These are phyloP conservation scores for Blastosporella zonata DNA, from an alignment of 1,284 basidiomycete species.

Conservation along the genomic window DNA sequence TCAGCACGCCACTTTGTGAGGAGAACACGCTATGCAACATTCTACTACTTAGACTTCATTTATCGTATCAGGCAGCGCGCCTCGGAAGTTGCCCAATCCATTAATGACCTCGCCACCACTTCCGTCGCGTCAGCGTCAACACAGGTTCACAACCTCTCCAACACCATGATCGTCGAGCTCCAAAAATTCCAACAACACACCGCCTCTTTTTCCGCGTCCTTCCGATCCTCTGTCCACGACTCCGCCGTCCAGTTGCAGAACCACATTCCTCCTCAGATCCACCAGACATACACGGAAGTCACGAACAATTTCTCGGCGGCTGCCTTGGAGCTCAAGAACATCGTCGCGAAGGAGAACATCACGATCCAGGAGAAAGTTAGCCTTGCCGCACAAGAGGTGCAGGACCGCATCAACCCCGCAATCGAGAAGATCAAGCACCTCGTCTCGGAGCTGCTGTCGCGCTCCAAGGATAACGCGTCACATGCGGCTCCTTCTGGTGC, in stretches of 20 bases:
- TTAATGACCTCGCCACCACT: slow-evolving; percentile 55
- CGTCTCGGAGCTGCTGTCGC: slow-evolving; percentile 31
- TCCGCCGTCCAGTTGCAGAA: slow-evolving; percentile 34
- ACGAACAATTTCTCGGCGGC: slow-evolving; percentile 44
- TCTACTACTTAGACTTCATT: slow-evolving; percentile 8
- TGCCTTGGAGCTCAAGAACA: slow-evolving; percentile 48
- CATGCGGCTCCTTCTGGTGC: not conserved
- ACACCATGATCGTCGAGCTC: slow-evolving; percentile 62
- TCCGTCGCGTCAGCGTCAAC: slow-evolving; percentile 49
- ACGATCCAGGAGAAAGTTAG: slow-evolving; percentile 57
- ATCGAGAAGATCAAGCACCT: slow-evolving; percentile 41
- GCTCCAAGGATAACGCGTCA: slow-evolving; percentile 16
- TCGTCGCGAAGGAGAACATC: slow-evolving; percentile 51
- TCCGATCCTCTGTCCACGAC: slow-evolving; percentile 46
- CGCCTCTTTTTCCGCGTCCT: slow-evolving; percentile 48
- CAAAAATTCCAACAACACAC: slow-evolving; percentile 63
- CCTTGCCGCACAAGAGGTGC: slow-evolving; percentile 56
- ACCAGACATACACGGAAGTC: slow-evolving; percentile 35
- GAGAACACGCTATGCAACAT: not conserved
- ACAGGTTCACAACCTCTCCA: slow-evolving; percentile 54
- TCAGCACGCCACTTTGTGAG: slow-evolving; percentile 66
- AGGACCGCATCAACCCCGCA: slow-evolving; percentile 54
- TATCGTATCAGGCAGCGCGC: slow-evolving; percentile 56
- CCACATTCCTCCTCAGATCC: slow-evolving; percentile 36
- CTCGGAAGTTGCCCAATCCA: slow-evolving; percentile 60